Percentiles rank a stretch among this genome's conserved stretches.
phyloP scores from a whole-genome alignment of 2,329 filamentous ascomycete genomes.

The Colletotrichum coccodes region DNA sequence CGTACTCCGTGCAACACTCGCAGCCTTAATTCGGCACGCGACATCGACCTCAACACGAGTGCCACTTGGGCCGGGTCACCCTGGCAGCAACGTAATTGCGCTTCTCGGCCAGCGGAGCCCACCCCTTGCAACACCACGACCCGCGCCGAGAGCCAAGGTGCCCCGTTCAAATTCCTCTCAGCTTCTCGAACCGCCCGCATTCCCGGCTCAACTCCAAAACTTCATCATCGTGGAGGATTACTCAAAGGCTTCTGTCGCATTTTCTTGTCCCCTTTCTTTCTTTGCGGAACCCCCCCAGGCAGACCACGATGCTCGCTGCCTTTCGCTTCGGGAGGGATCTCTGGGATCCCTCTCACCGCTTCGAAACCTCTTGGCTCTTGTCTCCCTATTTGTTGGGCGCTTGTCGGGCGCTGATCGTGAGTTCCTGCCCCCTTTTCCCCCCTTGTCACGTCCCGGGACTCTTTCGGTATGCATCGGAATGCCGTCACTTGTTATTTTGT shows the following conservation, averaged over 20 bases:
- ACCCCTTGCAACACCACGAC: slow-evolving; percentile 25
- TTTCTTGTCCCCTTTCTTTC: not conserved
- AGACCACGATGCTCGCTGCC: slow-evolving; percentile 34
- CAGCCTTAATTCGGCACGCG: slow-evolving; percentile 18
- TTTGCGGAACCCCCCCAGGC: slow-evolving; percentile 1
- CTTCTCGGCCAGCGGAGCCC: slow-evolving; percentile 7
- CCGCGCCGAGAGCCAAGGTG: slow-evolving; percentile 21
- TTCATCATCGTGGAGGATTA: slow-evolving; percentile 24
- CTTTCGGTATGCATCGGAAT: not conserved
- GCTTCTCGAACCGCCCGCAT: slow-evolving; percentile 9
- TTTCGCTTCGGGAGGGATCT: slow-evolving; percentile 53
- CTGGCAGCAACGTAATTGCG: slow-evolving; percentile 18
- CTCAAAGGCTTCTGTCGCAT: not conserved
- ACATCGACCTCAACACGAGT: slow-evolving; percentile 2
- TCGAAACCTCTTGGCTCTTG: slow-evolving; percentile 86
- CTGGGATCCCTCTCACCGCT: slow-evolving; percentile 71
- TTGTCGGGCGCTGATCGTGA: slow-evolving; percentile 64
- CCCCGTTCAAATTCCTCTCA: slow-evolving; percentile 27
- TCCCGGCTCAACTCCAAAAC: slow-evolving; percentile 30
- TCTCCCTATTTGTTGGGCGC: slow-evolving; percentile 70
- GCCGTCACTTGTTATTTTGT: not conserved
- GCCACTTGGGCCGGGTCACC: slow-evolving; percentile 8
- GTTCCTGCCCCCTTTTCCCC: slow-evolving; percentile 40
- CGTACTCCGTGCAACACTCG: not conserved
- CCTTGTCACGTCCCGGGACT: not conserved